Evolutionary conservation across 2,329 filamentous ascomycete genomes (phyloP).

Genomic region (Cladosporium colombiae): DNA sequence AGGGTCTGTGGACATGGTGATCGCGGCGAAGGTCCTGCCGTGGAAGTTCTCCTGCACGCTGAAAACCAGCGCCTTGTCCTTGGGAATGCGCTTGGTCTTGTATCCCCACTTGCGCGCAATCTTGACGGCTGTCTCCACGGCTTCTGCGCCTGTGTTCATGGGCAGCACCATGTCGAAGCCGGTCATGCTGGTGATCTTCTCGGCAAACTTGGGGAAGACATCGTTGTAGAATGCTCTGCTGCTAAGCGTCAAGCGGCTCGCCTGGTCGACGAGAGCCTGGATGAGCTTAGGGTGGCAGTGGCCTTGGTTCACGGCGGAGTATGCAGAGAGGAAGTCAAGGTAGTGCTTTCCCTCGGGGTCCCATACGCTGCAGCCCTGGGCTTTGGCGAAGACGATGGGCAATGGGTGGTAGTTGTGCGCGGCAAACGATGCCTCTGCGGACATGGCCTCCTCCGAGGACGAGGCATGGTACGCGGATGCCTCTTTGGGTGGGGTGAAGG

Average conservation of each 20-base stretch:
- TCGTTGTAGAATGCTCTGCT: conserved; percentile 97
- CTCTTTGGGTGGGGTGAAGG: conserved; percentile 44
- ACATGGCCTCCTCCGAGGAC: conserved; percentile 77
- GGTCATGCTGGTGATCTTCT: conserved; percentile 85
- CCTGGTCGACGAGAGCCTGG: conserved; percentile 86
- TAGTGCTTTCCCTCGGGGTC: conserved; percentile 90
- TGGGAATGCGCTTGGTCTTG: conserved; percentile 87
- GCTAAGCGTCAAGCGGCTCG: conserved; percentile 83
- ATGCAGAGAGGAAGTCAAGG: conserved; percentile 96
- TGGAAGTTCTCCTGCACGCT: conserved; percentile 92
- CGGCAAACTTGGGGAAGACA: conserved; percentile 92
- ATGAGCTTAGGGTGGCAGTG: conserved; percentile 97
- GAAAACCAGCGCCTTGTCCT: conserved; percentile 81
- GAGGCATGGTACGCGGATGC: conserved; percentile 66
- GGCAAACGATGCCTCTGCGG: conserved; percentile 77
- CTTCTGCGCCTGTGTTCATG: conserved; percentile 97
- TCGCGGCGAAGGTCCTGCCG: conserved; percentile 92
- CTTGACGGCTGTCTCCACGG: conserved; percentile 94
- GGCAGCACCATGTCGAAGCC: conserved; percentile 97
- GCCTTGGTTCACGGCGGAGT: conserved; percentile 96
- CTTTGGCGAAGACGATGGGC: conserved; percentile 87
- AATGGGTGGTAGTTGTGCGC: conserved; percentile 99
- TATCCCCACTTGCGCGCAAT: conserved; percentile 97
- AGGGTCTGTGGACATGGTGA: conserved; percentile 91
- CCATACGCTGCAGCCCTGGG: conserved; percentile 87